A percentile compares a stretch with the other conserved stretches of the same genome.
These are phyloP conservation scores for Nidularia sp. DNA, from an alignment of 768 basidiomycete species.

Conservation along the genomic window DNA sequence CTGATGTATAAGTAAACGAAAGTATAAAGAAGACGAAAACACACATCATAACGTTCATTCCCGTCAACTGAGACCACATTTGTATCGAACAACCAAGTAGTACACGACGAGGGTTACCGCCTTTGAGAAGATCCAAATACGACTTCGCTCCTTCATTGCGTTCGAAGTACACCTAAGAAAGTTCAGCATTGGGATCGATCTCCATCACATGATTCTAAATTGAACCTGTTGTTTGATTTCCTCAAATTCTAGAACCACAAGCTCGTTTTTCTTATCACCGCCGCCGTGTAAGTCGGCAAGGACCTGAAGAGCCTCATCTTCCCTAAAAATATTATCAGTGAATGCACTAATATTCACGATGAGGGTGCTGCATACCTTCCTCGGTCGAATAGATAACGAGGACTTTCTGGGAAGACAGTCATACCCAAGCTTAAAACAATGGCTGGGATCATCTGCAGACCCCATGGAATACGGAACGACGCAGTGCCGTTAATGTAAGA, in stretches of 20 bases:
- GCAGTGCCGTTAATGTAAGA: slow-evolving; percentile 68
- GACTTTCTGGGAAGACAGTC: slow-evolving; percentile 64
- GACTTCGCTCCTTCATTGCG: slow-evolving; percentile 69
- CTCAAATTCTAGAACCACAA: slow-evolving; percentile 67
- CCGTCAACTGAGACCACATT: slow-evolving; percentile 75
- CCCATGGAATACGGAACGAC: slow-evolving; percentile 80
- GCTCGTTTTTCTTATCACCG: slow-evolving; percentile 52
- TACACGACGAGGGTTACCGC: slow-evolving; percentile 67
- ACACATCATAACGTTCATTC: slow-evolving; percentile 83
- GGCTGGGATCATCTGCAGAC: slow-evolving; percentile 76
- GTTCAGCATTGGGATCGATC: background rate
- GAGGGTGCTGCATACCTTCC: slow-evolving; percentile 30
- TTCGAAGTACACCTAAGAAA: slow-evolving; percentile 45
- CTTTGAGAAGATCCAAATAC: slow-evolving; percentile 61
- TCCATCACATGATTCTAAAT: background rate
- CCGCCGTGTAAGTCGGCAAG: slow-evolving; percentile 71
- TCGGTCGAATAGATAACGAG: slow-evolving; percentile 69
- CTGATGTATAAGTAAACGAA: background rate
- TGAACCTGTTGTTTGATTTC: slow-evolving; percentile 54
- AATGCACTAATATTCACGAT: background rate
- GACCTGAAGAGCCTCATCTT: slow-evolving; percentile 64
- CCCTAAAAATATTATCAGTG: slow-evolving; percentile 18
- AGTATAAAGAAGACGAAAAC: slow-evolving; percentile 6
- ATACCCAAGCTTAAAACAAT: slow-evolving; percentile 66
- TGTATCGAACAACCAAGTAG: slow-evolving; percentile 67